A percentile compares a stretch with the other conserved stretches of the same genome.
Conservation (phyloP, 306 rosid genomes). For the Prunus kanzakura region DNA sequence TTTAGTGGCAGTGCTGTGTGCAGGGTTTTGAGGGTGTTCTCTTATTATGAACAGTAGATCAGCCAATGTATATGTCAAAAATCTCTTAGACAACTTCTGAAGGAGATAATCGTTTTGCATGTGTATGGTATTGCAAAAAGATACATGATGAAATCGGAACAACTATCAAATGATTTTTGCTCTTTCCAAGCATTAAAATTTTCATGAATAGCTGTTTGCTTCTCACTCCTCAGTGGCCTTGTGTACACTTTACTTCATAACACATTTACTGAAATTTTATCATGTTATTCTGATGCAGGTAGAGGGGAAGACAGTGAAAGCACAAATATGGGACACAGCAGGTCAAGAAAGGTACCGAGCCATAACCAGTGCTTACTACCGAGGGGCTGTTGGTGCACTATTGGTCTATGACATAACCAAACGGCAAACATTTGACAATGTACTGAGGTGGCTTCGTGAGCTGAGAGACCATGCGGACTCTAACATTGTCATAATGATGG, state of each 20-base stretch:
- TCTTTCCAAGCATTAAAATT: neutral
- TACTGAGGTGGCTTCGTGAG: conserved; percentile 72
- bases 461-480: conserved; percentile 79
- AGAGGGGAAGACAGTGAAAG: conserved; percentile 81
- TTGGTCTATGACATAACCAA: conserved; percentile 78
- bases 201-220: neutral
- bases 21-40: neutral
- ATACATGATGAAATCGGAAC: neutral
- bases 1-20: neutral
- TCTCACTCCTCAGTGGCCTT: neutral
- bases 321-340: conserved; percentile 94
- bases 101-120: neutral
- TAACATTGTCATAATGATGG: conserved; percentile 73
- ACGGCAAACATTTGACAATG: conserved; percentile 72
- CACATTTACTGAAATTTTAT: neutral
- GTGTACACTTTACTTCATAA: neutral
- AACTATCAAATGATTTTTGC: neutral
- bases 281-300: conserved; percentile 38
- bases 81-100: neutral
- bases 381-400: conserved; percentile 84
- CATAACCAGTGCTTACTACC: conserved; percentile 76
- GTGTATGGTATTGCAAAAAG: too few species aligned
- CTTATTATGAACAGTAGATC: neutral
- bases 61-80: too few species aligned
- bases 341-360: conserved; percentile 90